Evolutionary conservation across 1,139 yeast species (phyloP).

Genomic region (Blastobotrys aristatus): DNA sequence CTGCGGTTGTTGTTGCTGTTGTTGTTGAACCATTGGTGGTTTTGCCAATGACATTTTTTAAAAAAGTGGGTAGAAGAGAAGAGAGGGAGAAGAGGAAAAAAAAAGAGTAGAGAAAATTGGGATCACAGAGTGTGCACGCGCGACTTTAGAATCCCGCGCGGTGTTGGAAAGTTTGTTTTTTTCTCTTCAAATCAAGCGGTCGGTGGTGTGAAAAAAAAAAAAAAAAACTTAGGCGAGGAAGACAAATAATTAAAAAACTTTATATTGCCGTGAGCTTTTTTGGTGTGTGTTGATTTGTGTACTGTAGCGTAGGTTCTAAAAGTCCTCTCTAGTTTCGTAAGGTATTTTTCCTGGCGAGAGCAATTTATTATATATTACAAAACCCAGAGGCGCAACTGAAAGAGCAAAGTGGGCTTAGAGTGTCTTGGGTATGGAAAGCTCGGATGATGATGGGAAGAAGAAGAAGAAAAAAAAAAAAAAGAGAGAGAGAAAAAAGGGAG

Average conservation of each 20-base stretch:
- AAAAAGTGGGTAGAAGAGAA: neutral
- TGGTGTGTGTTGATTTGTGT: too few species aligned
- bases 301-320: too few species aligned
- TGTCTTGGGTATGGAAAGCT: neutral
- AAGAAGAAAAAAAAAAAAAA: neutral
- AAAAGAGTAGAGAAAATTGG: neutral
- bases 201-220: too few species aligned
- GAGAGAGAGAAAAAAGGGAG: neutral
- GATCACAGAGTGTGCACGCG: neutral
- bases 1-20: conserved; percentile 5
- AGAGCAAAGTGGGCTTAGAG: neutral
- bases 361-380: neutral
- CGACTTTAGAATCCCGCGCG: too few species aligned
- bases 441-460: neutral
- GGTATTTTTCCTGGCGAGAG: neutral
- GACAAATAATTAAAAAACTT: neutral
- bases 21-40: conserved; percentile 5
- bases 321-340: too few species aligned
- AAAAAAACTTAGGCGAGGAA: neutral
- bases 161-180: too few species aligned
- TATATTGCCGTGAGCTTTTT: too few species aligned
- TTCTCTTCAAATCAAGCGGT: too few species aligned
- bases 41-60: conserved; percentile 11
- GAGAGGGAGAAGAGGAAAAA: neutral
- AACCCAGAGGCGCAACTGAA: neutral